A percentile compares a stretch with the other conserved stretches of the same genome.
phyloP scores from a whole-genome alignment of 192 early-diverging fungal species.

The Chytriomyces sp. region DNA sequence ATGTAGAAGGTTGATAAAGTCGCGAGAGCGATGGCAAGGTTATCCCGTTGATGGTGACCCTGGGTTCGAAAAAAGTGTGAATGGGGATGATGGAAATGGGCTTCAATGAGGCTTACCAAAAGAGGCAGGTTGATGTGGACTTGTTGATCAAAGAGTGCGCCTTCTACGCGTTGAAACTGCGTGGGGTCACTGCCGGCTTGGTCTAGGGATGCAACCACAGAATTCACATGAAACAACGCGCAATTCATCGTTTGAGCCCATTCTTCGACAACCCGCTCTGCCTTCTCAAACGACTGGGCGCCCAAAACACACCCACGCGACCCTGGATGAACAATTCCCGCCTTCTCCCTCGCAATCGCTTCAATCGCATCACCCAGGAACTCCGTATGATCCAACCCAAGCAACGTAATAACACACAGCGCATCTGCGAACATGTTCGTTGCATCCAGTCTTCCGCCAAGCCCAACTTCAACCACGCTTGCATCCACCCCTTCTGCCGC shows the following conservation, averaged over 20 bases:
- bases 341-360: constrained; percentile 77
- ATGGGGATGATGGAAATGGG: constrained; percentile 4
- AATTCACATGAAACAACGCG: not conserved
- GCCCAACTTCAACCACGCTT: constrained; percentile 82
- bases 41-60: constrained; percentile 82
- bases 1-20: constrained; percentile 59
- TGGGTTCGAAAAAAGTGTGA: constrained; percentile 61
- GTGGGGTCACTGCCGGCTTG: not conserved
- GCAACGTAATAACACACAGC: constrained; percentile 65
- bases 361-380: constrained; percentile 71
- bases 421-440: constrained; percentile 73
- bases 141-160: not conserved
- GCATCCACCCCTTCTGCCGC: constrained; percentile 63
- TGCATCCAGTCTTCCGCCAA: constrained; percentile 80
- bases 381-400: constrained; percentile 78
- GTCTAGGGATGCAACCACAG: not conserved
- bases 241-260: constrained; percentile 12
- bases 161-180: not conserved
- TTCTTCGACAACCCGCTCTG: constrained; percentile 18
- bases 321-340: constrained; percentile 72
- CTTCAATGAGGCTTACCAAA: not conserved
- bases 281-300: constrained; percentile 58
- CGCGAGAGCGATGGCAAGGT: constrained; percentile 75
- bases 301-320: constrained; percentile 45
- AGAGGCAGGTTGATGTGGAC: constrained; percentile 5